Evolutionary conservation across 768 basidiomycete genomes (phyloP), one percentile per base, ranked within the genome.

Genomic region (Xerocomus potaroensis): DNA sequence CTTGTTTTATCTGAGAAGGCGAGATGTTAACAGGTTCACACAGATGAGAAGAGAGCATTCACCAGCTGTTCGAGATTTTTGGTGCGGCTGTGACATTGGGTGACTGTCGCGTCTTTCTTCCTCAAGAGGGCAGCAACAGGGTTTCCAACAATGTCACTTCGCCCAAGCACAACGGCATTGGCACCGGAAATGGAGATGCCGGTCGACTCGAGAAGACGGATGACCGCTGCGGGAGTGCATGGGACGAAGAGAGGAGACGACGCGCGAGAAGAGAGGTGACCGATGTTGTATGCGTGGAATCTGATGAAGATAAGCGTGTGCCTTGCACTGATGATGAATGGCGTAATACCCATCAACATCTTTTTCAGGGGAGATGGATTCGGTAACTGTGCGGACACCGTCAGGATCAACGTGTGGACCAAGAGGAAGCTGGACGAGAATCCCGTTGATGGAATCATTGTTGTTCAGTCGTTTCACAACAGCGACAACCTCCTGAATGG

Each of bases 221-320:
- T 88, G 43, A 93, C 85, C 16, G 91, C 96, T 16, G 92, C 81
- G 1, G 96, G 95, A 6, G 96, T 99, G 72, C 96, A 98, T 15
- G 96, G 96, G 3, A 83, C 73, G 69, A 96, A 98, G 43, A 96
- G 76, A 24, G 96, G 96, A 3, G 78, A 79, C 5, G 90, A 83
- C 29, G 92, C 88, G 55, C 93, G 83, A 36, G 93, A 96, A 37
- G 89, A 84, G 36, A 99, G 77, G 57, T 92, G 87, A 14, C 96
- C 95, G 51, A 98, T 96, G 69, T 98, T 99, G 69, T 95, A 94
- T 5, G 95, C 92, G 71, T 97, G 92, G 76, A 99, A 99, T 22
- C 95, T 93, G 53, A 42, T 29, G 19, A 22, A 43, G 35, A 48
- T 43, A 41, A 59, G 47, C 41, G 45, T 41, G 33, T 31, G 23